Evolutionary conservation across 2,329 filamentous ascomycete species (phyloP), one percentile per base, ranked within the genome.

Genomic region (Xylariaceae sp.): DNA sequence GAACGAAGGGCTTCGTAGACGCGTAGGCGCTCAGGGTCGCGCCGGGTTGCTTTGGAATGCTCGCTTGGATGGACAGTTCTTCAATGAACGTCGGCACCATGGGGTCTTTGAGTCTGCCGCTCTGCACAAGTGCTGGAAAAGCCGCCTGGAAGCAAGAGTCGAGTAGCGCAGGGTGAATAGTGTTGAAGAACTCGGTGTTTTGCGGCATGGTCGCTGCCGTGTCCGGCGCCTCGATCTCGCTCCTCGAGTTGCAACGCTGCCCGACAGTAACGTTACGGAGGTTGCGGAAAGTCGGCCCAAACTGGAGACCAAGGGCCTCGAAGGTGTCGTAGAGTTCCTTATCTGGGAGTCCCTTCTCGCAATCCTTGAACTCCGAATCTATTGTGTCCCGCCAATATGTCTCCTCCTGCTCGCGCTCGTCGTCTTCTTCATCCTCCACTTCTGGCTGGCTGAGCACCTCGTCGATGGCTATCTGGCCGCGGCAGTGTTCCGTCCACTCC

Each of bases 1-100:
- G 33, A 11, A 29, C 23, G 8, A 17, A 30, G 9, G 33, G 33
- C 9, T 13, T 13, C 13, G 26, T 24, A 5, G 26, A 24, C 16
- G 33, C 33, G 21, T 29, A 35, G 9, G 33, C 33, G 5, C 30
- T 30, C n/a, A 35, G 19, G 17, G 17, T 35, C 14, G 33, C 11
- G 18, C 33, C 33, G 18, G 13, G 26, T 16, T 30, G 9, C 11
- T 22, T 35, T 18, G 26, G 22, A 15, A 29, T 11, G 8, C 26
- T 17, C 5, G 26, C 13, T 8, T 24, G 12, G 23, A 35, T 18
- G 13, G 27, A 30, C 26, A 37, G 11, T 8, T 27, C 14, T 11
- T 33, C 31, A 18, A 33, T 26, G 23, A 33, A 33, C 16, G 31
- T 33, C 13, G 31, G 31, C 10, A 33, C 31, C 31, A 33, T 33